Evolutionary conservation across 495 filamentous ascomycete species (phyloP), one percentile per base, ranked within the genome.

Genomic region (Physcia stellaris): DNA sequence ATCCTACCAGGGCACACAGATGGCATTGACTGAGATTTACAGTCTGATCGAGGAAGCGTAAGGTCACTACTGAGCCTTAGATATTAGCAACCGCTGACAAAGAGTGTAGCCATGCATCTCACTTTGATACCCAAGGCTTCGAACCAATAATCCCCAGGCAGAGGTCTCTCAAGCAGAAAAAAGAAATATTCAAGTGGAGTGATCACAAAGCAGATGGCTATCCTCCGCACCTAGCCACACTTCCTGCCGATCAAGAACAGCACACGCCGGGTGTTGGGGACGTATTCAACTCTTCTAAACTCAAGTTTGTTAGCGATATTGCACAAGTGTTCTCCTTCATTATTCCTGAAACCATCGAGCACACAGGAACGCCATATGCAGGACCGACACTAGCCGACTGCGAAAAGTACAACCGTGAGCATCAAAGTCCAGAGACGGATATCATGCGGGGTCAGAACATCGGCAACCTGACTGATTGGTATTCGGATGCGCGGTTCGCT

Each of bases 401-500:
- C 1, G 60, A 57, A 20, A 48, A 57, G 34, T 59, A 58, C 40
- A 62, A 62, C 46, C 52, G 45, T 22, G 49, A 43, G 26, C 59
- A 46, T 19, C 32, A n/a, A 5, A 38, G 56, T 32, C 42, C 51
- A 6, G 60, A 54, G 3, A 63, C 55, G 9, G 61, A 64, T 31
- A 61, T 66, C 31, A 40, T 45, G 21, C 31, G 38, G 4, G 58
- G 59, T 29, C 48, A 52, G 6, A 68, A 67, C 43, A 57, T 68
- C 29, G 64, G 64, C 1, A 39, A 63, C 23, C 42, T 58, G 18
- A 37, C 52, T 13, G 64, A 70, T 49, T 70, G 66, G 66, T 70
- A 48, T 44, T 56, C 54, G 33, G 66, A 70, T 47, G 55, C 55
- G n/a, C 50, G 56, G 4, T 68, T 69, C 34, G 64, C 63, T n/a